A percentile compares a stretch with the other conserved stretches of the same genome.
phyloP scores from a whole-genome alignment of 2,329 filamentous ascomycete genomes.

The Penicillium sp. region DNA sequence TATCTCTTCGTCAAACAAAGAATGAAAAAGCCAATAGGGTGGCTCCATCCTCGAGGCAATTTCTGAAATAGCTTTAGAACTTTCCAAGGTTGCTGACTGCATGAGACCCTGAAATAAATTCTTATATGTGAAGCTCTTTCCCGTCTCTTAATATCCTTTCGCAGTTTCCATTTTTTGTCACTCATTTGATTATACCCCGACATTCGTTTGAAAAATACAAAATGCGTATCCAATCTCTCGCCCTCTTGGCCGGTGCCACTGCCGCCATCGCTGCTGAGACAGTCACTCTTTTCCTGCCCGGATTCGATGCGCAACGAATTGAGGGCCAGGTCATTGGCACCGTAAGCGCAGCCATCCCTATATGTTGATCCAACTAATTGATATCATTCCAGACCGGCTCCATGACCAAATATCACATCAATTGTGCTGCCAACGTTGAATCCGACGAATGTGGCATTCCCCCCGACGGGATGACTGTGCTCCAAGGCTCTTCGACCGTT shows the following conservation, averaged over 20 bases:
- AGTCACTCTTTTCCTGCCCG: constrained; percentile 4
- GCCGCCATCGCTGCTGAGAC: constrained; percentile 3
- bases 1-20: neutral
- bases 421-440: neutral
- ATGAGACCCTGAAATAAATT: neutral
- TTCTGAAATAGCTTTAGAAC: neutral
- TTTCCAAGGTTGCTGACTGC: neutral
- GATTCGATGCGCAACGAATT: neutral
- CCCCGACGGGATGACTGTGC: neutral
- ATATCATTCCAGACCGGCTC: constrained; percentile 1
- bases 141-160: neutral
- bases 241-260: constrained; percentile 5
- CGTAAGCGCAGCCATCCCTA: neutral
- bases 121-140: neutral
- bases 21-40: neutral
- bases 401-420: constrained; percentile 4
- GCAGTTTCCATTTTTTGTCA: neutral
- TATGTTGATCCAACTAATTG: neutral
- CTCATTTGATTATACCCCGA: neutral
- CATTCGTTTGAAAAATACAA: constrained; percentile 5
- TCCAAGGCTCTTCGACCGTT: constrained; percentile 2
- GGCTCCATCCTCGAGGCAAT: neutral
- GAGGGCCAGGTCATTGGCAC: constrained; percentile 5
- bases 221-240: constrained; percentile 9
- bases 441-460: neutral